Evolutionary conservation across 202 grass and related monocot species (phyloP), one percentile per base, ranked within the genome.

Genomic region (Eragrostis tef): DNA sequence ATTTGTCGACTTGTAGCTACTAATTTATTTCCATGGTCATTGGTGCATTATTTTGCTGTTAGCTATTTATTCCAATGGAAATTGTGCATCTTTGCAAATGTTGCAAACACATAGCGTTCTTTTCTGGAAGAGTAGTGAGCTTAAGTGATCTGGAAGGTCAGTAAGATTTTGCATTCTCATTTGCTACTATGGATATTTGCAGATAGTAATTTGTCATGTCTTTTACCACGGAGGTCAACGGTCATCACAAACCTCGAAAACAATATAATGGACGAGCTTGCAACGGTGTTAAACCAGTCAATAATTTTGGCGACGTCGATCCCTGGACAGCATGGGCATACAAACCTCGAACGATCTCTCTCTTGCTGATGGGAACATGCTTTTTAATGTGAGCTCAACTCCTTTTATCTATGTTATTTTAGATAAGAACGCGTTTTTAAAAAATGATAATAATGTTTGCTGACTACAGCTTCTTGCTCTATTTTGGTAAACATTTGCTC

Each of bases 281-380:
- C 69, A 93, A 83, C 85, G 85, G 80, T 79, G 86, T 71, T 44
- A 89, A 66, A 75, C 65, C 52, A 49, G 39, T 70, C 71, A 88
- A 83, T 59, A 87, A 84, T 89, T 91, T 93, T 60, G 90, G 87
- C 56, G 90, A 93, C 36, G 89, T 96, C 27, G 96, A 99, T 87
- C 96, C 93, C 36, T 96, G 91, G 93, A 99, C 90, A 24, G 93
- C 91, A 59, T 99, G 96, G 90, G 91, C 91, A 29, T 96, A 96
- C 81, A 99, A 87, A 52, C 96, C 96, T 8, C 96, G 90, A 45
- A 99, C 96, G 2, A 88, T 99, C 67, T 87, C 96, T 0, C 84
- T 99, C 77, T 75, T 99, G 48, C 81, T 99, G 19, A 81, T 89
- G 43, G 96, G 96, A 71, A 93, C 96, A 56, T 93, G 90, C 60